Conservation (phyloP, 805 yeast genomes). For the Metschnikowia bowlesiae region DNA sequence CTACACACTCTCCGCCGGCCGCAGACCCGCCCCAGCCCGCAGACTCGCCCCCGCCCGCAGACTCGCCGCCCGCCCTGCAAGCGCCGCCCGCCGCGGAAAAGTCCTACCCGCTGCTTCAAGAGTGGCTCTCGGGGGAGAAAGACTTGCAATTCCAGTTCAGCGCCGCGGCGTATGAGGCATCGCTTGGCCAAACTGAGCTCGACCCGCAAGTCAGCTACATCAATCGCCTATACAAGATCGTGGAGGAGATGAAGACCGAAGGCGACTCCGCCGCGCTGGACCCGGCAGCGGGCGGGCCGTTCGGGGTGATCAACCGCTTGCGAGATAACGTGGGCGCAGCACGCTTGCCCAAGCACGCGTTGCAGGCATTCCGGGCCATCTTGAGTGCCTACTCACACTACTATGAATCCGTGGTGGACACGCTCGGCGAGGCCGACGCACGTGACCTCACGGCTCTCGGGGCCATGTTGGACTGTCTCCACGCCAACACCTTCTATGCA, state of each 20-base stretch:
- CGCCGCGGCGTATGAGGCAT: constrained; percentile 34
- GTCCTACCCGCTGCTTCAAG: constrained; percentile 40
- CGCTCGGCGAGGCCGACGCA: constrained; percentile 22
- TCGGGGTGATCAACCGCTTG: constrained; percentile 30
- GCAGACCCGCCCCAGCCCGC: background rate
- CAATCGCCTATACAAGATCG: constrained; percentile 46
- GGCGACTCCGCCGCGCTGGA: constrained; percentile 18
- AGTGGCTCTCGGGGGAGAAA: constrained; percentile 40
- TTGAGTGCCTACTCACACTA: background rate
- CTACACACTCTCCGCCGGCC: constrained; percentile 13
- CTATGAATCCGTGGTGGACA: constrained; percentile 20
- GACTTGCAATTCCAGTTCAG: constrained; percentile 38
- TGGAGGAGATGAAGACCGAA: constrained; percentile 34
- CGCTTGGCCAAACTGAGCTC: constrained; percentile 32
- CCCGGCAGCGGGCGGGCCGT: constrained; percentile 16
- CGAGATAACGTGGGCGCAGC: constrained; percentile 11
- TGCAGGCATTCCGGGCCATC: constrained; percentile 28
- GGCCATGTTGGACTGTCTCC: constrained; percentile 54
- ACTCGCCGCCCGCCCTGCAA: constrained; percentile 15
- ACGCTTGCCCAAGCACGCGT: constrained; percentile 7
- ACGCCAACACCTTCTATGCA: constrained; percentile 44
- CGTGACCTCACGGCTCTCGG: constrained; percentile 33
- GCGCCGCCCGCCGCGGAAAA: constrained; percentile 6
- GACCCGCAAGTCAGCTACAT: constrained; percentile 42
- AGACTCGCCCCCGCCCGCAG: background rate